Conservation (phyloP, 2,329 filamentous ascomycete genomes). For the Verticillium albo-atrum region DNA sequence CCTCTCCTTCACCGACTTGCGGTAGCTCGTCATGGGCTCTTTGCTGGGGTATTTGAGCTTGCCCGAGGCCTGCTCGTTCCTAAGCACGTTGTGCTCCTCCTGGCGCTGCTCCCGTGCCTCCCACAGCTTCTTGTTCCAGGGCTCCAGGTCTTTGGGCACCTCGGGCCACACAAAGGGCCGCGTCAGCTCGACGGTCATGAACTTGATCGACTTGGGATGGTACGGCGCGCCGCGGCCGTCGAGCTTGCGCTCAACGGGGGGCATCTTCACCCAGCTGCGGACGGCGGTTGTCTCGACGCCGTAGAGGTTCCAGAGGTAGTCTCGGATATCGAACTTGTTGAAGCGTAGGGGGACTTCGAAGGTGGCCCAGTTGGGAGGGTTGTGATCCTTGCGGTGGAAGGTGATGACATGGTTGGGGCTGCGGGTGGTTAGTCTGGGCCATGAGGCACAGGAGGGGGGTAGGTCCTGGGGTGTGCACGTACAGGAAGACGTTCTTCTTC, state of each 20-base stretch:
- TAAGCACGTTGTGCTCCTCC: slow-evolving; percentile 31
- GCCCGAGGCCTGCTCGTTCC: slow-evolving; percentile 25
- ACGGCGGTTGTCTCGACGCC: slow-evolving; percentile 67
- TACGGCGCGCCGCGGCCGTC: slow-evolving; percentile 53
- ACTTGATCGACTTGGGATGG: slow-evolving; percentile 73
- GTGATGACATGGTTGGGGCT: slow-evolving; percentile 81
- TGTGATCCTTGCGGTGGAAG: slow-evolving; percentile 66
- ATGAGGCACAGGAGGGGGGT: neutral
- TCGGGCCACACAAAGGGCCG: slow-evolving; percentile 87
- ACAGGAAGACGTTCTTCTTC: slow-evolving; percentile 53
- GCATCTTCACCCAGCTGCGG: slow-evolving; percentile 74
- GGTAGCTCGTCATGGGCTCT: slow-evolving; percentile 31
- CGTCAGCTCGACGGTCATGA: slow-evolving; percentile 89
- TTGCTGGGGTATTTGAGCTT: slow-evolving; percentile 31
- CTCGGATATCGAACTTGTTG: slow-evolving; percentile 93
- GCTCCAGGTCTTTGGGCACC: slow-evolving; percentile 54
- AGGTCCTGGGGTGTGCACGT: slow-evolving; percentile 17
- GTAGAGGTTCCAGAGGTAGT: slow-evolving; percentile 90
- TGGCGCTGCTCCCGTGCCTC: slow-evolving; percentile 46
- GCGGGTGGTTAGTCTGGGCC: slow-evolving; percentile 1
- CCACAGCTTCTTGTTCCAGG: slow-evolving; percentile 62
- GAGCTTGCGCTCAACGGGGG: slow-evolving; percentile 47
- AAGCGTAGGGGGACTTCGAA: slow-evolving; percentile 89
- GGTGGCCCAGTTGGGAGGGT: slow-evolving; percentile 75
- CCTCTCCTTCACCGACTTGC: slow-evolving; percentile 36